Conservation (phyloP, 2,329 filamentous ascomycete genomes). For the Colletotrichum sp. region DNA sequence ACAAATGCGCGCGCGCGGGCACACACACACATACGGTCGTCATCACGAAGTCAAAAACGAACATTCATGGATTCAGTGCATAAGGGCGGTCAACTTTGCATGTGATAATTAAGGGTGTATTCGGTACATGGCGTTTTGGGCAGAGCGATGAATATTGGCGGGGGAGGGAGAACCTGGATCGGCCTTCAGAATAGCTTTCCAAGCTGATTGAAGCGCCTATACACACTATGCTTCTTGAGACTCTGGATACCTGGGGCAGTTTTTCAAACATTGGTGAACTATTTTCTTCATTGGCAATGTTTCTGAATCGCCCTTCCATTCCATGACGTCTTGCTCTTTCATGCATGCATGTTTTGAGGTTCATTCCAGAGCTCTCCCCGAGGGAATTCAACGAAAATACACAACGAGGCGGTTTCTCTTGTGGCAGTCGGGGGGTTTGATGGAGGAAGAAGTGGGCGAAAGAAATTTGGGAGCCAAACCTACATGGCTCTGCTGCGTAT, state of each 20-base stretch:
- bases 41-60: constrained; percentile 22
- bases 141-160: constrained; percentile 14
- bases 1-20: background rate
- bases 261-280: background rate
- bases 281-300: background rate
- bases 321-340: background rate
- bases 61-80: constrained; percentile 23
- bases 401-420: background rate
- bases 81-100: constrained; percentile 23
- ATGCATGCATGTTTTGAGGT: background rate
- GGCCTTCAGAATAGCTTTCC: constrained; percentile 16
- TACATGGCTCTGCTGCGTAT: background rate
- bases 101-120: constrained; percentile 20
- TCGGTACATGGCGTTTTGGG: constrained; percentile 22
- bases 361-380: background rate
- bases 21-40: background rate
- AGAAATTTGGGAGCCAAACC: background rate
- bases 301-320: background rate
- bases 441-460: background rate
- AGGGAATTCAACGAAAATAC: background rate
- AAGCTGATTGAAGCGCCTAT: constrained; percentile 11
- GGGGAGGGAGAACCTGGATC: constrained; percentile 1
- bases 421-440: too few species aligned
- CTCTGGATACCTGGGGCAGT: background rate
- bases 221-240: constrained; percentile 1